Evolutionary conservation across 163 green algal genomes (phyloP), one percentile per base, ranked within the genome.

Genomic region (Coccomyxa subellipsoidea): DNA sequence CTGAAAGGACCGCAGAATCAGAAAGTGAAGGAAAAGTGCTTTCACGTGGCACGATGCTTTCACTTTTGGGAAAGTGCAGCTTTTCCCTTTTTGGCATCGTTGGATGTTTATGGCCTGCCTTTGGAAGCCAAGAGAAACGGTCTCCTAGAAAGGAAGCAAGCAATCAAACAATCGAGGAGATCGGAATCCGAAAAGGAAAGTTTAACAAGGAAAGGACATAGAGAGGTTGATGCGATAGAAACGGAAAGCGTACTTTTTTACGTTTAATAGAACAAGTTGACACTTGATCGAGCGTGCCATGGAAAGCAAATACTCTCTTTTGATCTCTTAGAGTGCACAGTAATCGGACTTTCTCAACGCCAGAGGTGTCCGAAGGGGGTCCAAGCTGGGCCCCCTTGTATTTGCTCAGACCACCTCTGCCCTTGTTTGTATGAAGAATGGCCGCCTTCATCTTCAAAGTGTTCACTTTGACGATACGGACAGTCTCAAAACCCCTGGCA

Each of bases 391-490:
- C 47, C 23, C 23, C 47, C 47, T 59, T 27, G 15, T 59, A 18
- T 59, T 59, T 7, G 47, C 23, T 12, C 47, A 59, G 3, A 27
- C 21, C 47, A 12, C 4, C 23, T 59, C 4, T 54, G 21, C 47
- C 47, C 4, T 59, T 59, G 0, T n/a, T 59, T 59, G 47, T 8
- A 59, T 59, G 47, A 59, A 79, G 40, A 23, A 95, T 95, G 92
- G 91, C 90, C 32, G 86, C 92, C 2, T 77, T 96, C 1, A 1
- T 95, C 0, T 95, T 96, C 84, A 96, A 96, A 84, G 85, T 95
- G 21, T 85, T 91, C 15, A 88, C 84, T 0, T 78, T 88, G 5
- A 78, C 59, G 27, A 84, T 88, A 32, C 78, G 76, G 10, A 88
- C 84, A 37, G 29, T 82, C 88, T 83, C 93, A 34, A 97, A 96